Evolutionary conservation across 148 eudicot genomes (phyloP), one percentile per base, ranked within the genome.

Genomic region (Amaranthus palmeri): DNA sequence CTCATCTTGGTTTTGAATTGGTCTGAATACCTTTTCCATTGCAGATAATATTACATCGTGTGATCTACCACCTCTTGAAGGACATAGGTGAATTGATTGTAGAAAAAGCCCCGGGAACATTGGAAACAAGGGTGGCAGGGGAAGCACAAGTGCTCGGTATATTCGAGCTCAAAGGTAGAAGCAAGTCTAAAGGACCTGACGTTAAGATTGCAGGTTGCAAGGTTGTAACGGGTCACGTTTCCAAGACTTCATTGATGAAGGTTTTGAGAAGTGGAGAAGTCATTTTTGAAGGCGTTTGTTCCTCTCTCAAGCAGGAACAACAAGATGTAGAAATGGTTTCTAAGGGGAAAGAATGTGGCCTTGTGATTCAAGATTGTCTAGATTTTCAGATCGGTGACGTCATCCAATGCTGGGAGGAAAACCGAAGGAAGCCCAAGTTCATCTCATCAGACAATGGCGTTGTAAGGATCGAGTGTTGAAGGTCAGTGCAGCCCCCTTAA

Each of bases 131-230:
- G 72, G 96, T 91, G 47, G 82, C 91, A 0, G 98, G 98, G 56
- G 96, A 95, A 69, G 98, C 93, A 40, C 91, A 95, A 43, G 88
- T 95, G 65, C 77, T 95, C 4, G 71, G 77, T 86, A 89, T 91
- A 67, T 95, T 91, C 41, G 93, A 89, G 74, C 71, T 91, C 72
- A 86, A 86, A 41, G 90, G 98, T 55, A 82, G 90, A 85, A 86
- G 92, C 87, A 95, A 86, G 83, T 61, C 84, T 40, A 91, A 87
- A 75, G 96, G 88, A 48, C 91, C 80, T 0, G 91, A 86, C 74
- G 82, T 88, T 6, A 95, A 90, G 76, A 95, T 95, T n/a, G 98
- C 97, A 3, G 98, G 98, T 25, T 95, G 98, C 70, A 76, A 80
- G 53, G 97, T 91, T 67, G 69, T 78, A 54, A 96, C 92, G 44